Conservation (phyloP, 371 early-diverging fungal genomes). For the Zychaea mexicana region DNA sequence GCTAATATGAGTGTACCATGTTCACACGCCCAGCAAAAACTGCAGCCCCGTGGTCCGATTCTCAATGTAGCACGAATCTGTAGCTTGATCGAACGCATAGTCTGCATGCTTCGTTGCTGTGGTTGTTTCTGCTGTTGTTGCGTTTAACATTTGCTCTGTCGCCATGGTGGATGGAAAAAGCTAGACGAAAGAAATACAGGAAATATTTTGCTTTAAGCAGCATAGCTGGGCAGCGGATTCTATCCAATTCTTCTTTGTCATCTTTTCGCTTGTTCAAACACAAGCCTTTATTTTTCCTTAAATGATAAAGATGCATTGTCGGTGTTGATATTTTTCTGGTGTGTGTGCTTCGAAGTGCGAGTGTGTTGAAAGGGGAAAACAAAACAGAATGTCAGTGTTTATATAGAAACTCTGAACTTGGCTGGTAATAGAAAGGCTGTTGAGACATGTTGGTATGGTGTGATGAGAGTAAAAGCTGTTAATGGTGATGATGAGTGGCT, state of each 20-base stretch:
- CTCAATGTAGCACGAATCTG: conserved; percentile 14
- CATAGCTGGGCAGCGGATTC: not conserved
- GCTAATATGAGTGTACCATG: conserved; percentile 1
- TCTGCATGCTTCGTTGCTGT: not conserved
- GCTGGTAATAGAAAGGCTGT: not conserved
- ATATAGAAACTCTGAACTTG: not conserved
- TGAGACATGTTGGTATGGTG: not conserved
- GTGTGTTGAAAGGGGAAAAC: not conserved
- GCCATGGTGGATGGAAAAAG: not conserved
- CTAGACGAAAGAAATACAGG: too few relatives aligned
- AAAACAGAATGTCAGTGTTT: too few relatives aligned
- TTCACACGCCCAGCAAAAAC: conserved; percentile 14
- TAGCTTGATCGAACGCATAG: conserved; percentile 19
- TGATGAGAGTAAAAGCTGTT: not conserved
- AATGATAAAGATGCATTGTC: not conserved
- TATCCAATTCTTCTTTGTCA: not conserved
- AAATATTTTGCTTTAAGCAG: not conserved
- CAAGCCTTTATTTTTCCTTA: not conserved
- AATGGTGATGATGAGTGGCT: not conserved
- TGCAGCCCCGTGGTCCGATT: not conserved
- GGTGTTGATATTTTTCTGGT: too few relatives aligned
- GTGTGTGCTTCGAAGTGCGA: not conserved
- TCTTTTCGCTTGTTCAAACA: not conserved
- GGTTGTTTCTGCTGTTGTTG: not conserved
- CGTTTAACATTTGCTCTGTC: not conserved